phyloP scores from a whole-genome alignment of 179 eudicot species.

The Gypsophila paniculata region DNA sequence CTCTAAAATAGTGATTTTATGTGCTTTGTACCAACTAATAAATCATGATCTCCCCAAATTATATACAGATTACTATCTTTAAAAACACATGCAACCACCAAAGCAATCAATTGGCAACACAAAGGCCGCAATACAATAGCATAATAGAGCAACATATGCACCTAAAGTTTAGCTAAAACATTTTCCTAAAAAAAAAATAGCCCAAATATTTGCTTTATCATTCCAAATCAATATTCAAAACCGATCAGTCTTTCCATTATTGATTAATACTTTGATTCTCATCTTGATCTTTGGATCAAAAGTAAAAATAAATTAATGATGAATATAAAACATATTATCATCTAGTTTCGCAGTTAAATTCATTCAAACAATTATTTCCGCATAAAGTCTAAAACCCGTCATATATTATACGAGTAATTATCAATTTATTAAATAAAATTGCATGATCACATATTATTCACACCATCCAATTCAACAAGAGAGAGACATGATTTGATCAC shows the following conservation, averaged over 20 bases:
- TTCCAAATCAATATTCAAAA: too few relatives aligned
- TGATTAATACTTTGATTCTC: too few relatives aligned
- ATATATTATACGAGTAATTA: too few relatives aligned
- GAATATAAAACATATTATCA: background rate
- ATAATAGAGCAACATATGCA: background rate
- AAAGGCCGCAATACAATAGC: background rate
- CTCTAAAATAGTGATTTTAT: too few relatives aligned
- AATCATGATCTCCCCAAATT: background rate
- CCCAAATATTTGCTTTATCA: too few relatives aligned
- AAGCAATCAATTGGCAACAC: background rate
- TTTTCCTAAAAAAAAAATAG: too few relatives aligned
- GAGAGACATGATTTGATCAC: background rate
- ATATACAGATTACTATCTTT: background rate
- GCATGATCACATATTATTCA: too few relatives aligned
- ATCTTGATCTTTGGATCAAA: too few relatives aligned
- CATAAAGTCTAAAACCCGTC: too few relatives aligned
- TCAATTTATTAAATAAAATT: background rate
- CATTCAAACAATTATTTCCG: background rate
- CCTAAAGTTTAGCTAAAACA: background rate
- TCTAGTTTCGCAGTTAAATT: background rate
- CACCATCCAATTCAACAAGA: too few relatives aligned
- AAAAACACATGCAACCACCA: slow-evolving; percentile 9
- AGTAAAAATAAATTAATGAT: too few relatives aligned
- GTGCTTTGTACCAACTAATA: background rate
- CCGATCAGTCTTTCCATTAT: too few relatives aligned